Conservation (phyloP, 176 grass and related monocot species). For the Ananas comosus region DNA sequence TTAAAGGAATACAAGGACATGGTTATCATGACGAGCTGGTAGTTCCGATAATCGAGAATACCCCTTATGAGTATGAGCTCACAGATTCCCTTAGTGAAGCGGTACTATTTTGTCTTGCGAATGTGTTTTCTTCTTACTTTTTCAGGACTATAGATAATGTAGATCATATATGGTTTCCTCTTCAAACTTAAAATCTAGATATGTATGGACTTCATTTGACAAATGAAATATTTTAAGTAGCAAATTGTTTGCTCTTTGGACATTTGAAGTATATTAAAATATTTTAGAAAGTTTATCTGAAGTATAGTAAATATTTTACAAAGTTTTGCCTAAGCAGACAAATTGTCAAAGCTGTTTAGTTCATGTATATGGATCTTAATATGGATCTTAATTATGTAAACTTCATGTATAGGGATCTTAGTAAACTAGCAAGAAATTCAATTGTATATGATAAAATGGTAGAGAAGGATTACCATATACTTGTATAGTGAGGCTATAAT, state of each 20-base stretch:
- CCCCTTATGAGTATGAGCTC: constrained; percentile 79
- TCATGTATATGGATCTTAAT: not conserved
- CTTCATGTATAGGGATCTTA: not conserved
- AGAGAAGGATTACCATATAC: not conserved
- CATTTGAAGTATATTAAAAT: not conserved
- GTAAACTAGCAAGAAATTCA: not conserved
- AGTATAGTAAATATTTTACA: not conserved
- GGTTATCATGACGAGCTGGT: constrained; percentile 84
- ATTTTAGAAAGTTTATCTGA: not conserved
- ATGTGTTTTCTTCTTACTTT: constrained; percentile 11
- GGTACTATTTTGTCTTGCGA: constrained; percentile 28
- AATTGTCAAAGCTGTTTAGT: not conserved
- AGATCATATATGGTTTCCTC: not conserved
- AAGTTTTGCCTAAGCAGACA: not conserved
- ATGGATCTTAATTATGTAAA: not conserved
- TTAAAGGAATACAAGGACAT: constrained; percentile 98
- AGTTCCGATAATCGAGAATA: constrained; percentile 95
- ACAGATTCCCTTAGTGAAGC: constrained; percentile 78
- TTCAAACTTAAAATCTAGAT: not conserved
- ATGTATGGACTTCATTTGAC: not conserved
- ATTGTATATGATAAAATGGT: not conserved
- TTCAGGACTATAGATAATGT: not conserved
- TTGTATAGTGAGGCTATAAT: not conserved
- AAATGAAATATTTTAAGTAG: not conserved
- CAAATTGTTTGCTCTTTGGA: not conserved